Evolutionary conservation across 2,329 filamentous ascomycete species (phyloP).

Genomic region (Plectosphaerella cucumerina): DNA sequence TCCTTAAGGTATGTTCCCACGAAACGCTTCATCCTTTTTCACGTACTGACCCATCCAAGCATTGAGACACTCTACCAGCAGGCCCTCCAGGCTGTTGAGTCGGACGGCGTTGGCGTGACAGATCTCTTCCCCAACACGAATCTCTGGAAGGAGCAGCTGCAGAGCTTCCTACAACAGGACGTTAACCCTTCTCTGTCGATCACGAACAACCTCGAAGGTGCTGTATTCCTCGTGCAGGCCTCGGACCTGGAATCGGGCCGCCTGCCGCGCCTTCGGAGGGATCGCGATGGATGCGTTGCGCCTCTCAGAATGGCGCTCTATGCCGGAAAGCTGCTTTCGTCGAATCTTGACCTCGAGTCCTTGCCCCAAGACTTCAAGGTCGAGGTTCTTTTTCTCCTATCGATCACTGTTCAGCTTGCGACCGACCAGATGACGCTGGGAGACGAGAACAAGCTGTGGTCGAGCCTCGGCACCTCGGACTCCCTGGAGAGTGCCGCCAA

Average conservation of each 20-base stretch:
- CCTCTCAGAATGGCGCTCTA: constrained; percentile 75
- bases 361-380: constrained; percentile 38
- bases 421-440: constrained; percentile 49
- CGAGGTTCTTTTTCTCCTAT: constrained; percentile 48
- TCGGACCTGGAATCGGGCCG: constrained; percentile 9
- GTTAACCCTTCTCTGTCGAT: constrained; percentile 66
- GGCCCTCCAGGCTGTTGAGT: constrained; percentile 33
- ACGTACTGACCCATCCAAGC: constrained; percentile 22
- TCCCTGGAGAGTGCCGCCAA: constrained; percentile 35
- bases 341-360: constrained; percentile 30
- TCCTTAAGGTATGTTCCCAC: constrained; percentile 43
- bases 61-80: constrained; percentile 51
- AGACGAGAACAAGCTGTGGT: constrained; percentile 43
- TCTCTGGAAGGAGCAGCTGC: constrained; percentile 63
- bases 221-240: constrained; percentile 56
- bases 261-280: constrained; percentile 41
- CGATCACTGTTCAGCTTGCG: constrained; percentile 45
- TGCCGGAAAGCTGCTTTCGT: constrained; percentile 51
- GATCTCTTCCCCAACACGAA: constrained; percentile 59
- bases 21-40: constrained; percentile 7
- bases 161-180: constrained; percentile 44
- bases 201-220: constrained; percentile 67
- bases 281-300: constrained; percentile 66
- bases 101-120: constrained; percentile 25
- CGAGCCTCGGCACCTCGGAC: constrained; percentile 28